Conservation (phyloP, 108 stramenopile genomes). For the Pseudonitzschia delicatissima region DNA sequence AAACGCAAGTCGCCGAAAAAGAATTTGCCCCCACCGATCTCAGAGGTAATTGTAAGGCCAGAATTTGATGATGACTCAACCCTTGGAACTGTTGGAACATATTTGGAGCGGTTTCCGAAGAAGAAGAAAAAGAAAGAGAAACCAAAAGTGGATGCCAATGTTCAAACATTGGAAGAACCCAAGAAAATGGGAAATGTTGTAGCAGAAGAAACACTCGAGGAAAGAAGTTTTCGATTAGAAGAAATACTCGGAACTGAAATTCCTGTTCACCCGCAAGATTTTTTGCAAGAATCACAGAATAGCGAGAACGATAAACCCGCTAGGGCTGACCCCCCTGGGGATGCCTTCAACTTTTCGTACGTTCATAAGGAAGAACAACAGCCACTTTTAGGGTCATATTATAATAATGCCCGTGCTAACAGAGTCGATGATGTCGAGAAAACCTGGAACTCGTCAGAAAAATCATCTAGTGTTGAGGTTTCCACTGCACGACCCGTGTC, state of each 20-base stretch:
- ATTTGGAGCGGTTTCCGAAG: not conserved
- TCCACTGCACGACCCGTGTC: not conserved
- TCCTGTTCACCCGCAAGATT: not conserved
- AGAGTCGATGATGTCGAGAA: not conserved
- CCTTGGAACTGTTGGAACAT: constrained; percentile 2
- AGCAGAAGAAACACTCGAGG: not conserved
- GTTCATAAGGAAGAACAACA: not conserved
- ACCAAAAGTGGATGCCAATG: not conserved
- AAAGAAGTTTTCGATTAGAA: not conserved
- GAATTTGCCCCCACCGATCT: not conserved
- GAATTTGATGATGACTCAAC: constrained; percentile 1
- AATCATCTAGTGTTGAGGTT: not conserved
- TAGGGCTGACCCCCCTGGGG: not conserved
- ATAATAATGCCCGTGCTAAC: too few relatives aligned
- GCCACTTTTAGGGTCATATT: too few relatives aligned
- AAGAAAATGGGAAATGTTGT: not conserved
- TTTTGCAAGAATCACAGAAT: not conserved
- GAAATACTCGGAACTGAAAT: not conserved
- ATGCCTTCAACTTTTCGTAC: not conserved
- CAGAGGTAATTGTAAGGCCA: not conserved
- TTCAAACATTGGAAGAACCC: not conserved
- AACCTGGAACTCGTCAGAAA: not conserved
- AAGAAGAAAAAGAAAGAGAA: not conserved
- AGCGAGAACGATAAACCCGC: not conserved
- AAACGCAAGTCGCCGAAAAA: not conserved